A percentile compares a stretch with the other conserved stretches of the same genome.
These are phyloP conservation scores for Venturia aucupariae DNA, from an alignment of 2,329 filamentous ascomycete species.

Conservation along the genomic window DNA sequence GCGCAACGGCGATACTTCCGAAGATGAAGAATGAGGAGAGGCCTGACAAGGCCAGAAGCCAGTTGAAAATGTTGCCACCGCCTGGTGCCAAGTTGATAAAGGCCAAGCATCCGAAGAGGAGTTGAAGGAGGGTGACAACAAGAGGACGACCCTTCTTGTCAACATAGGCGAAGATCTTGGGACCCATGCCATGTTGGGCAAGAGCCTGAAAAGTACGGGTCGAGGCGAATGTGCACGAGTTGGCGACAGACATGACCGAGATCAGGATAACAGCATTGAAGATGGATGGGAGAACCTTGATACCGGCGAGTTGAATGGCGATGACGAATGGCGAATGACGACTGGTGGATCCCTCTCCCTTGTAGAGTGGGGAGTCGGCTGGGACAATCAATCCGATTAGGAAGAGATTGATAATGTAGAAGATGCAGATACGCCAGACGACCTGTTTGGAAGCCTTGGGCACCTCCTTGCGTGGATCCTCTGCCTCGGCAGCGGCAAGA, in stretches of 20 bases:
- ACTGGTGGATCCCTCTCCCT: slow-evolving; percentile 21
- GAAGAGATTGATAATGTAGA: slow-evolving; percentile 33
- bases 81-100: slow-evolving; percentile 56
- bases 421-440: slow-evolving; percentile 39
- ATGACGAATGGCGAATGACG: slow-evolving; percentile 58
- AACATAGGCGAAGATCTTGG: slow-evolving; percentile 67
- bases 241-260: slow-evolving; percentile 51
- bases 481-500: slow-evolving; percentile 49
- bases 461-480: slow-evolving; percentile 43
- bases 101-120: slow-evolving; percentile 60
- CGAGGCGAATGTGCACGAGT: slow-evolving; percentile 49
- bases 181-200: slow-evolving; percentile 50
- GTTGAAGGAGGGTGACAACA: slow-evolving; percentile 59
- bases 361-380: slow-evolving; percentile 29
- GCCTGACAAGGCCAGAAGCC: slow-evolving; percentile 69
- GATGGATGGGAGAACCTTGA: slow-evolving; percentile 51
- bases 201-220: slow-evolving; percentile 50
- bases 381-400: slow-evolving; percentile 36
- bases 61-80: slow-evolving; percentile 59
- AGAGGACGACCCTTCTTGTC: slow-evolving; percentile 75
- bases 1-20: slow-evolving; percentile 74
- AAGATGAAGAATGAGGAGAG: slow-evolving; percentile 71
- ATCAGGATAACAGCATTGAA: slow-evolving; percentile 60
- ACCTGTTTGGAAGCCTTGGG: slow-evolving; percentile 37
- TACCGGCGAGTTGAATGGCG: slow-evolving; percentile 51